phyloP scores from a whole-genome alignment of 345 rosid genomes.

The Balakata baccata region DNA sequence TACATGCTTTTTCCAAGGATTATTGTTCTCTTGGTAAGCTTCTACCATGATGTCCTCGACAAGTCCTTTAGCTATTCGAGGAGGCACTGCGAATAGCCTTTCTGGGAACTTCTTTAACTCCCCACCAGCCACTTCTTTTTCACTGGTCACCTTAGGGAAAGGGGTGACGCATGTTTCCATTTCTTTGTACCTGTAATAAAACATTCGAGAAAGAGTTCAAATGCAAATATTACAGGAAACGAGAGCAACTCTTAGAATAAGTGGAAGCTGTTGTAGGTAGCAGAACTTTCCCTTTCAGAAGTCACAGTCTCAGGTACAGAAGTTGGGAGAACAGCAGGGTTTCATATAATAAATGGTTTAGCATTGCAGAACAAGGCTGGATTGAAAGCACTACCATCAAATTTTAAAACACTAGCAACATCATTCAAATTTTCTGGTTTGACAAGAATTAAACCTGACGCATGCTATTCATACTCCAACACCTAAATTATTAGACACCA shows the following conservation, averaged over 20 bases:
- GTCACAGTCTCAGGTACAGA: not conserved
- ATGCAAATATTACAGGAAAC: not conserved
- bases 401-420: no score
- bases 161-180: constrained; percentile 71
- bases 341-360: no score
- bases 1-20: constrained; percentile 77
- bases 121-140: constrained; percentile 80
- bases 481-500: no score
- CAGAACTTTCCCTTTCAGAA: not conserved
- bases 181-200: constrained; percentile 60
- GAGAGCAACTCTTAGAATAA: not conserved
- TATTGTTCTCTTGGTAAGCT: constrained; percentile 59
- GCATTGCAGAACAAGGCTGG: no score
- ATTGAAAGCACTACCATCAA: no score
- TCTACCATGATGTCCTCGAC: constrained; percentile 52
- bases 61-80: constrained; percentile 58
- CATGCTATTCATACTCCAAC: no score
- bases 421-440: no score
- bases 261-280: not conserved
- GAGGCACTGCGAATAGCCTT: constrained; percentile 80
- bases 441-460: no score
- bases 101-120: constrained; percentile 81
- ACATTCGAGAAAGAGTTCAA: constrained; percentile 15
- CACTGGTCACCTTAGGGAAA: constrained; percentile 58
- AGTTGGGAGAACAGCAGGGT: not conserved